A percentile compares a stretch with the other conserved stretches of the same genome.
phyloP scores from a whole-genome alignment of 768 basidiomycete species.

The Trametes meyenii region DNA sequence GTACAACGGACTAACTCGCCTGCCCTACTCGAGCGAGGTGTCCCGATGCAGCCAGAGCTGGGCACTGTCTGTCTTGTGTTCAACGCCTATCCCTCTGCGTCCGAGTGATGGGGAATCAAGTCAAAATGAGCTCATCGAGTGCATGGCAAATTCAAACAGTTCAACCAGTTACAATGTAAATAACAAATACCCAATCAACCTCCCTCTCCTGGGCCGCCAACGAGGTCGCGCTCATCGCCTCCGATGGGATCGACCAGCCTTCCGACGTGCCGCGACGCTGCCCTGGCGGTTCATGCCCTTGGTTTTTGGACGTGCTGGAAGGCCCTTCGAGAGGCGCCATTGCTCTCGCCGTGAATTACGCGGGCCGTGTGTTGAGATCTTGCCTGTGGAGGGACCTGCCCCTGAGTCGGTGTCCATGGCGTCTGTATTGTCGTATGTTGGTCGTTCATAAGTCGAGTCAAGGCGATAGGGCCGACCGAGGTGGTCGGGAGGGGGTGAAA shows the following conservation, averaged over 20 bases:
- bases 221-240: conserved; percentile 51
- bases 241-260: conserved; percentile 70
- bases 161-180: too few relatives aligned
- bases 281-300: conserved; percentile 72
- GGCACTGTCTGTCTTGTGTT: too few relatives aligned
- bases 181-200: too few relatives aligned
- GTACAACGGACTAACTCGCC: too few relatives aligned
- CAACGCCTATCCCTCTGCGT: too few relatives aligned
- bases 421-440: conserved; percentile 35
- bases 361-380: conserved; percentile 82
- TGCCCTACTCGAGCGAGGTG: too few relatives aligned
- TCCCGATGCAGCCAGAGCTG: too few relatives aligned
- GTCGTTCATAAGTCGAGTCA: neutral
- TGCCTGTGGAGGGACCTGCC: conserved; percentile 30
- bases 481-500: neutral
- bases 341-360: conserved; percentile 76
- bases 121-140: too few relatives aligned
- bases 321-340: conserved; percentile 83
- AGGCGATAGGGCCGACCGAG: neutral
- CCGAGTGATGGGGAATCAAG: too few relatives aligned
- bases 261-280: conserved; percentile 57
- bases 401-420: conserved; percentile 56
- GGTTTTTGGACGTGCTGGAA: conserved; percentile 52
- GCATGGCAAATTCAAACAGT: too few relatives aligned
- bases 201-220: too few relatives aligned